Evolutionary conservation across 768 basidiomycete genomes (phyloP), one percentile per base, ranked within the genome.

Genomic region (Coprinopsis sp.): DNA sequence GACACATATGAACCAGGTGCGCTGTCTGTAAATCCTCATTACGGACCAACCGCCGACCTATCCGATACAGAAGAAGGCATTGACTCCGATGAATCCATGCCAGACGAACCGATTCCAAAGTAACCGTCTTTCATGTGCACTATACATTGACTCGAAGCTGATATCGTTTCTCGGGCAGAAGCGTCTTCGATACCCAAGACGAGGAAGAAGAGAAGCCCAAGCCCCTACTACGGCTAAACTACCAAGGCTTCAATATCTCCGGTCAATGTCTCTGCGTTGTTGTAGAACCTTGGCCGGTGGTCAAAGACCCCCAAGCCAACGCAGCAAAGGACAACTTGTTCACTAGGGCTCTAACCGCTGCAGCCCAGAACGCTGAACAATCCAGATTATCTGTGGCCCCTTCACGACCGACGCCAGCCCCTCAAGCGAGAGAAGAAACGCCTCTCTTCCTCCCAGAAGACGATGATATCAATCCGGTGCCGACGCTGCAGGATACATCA

Each of bases 131-230:
- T n/a, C n/a, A n/a, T n/a, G n/a, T n/a, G n/a, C n/a, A n/a, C n/a
- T n/a, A n/a, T n/a, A n/a, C n/a, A n/a, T n/a, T n/a, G n/a, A n/a
- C n/a, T n/a, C n/a, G n/a, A n/a, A n/a, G n/a, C n/a, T n/a, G n/a
- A n/a, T n/a, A n/a, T n/a, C n/a, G n/a, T n/a, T n/a, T n/a, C n/a
- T n/a, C n/a, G n/a, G n/a, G n/a, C 16, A 53, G 44, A 23, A 52
- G 56, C 37, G 50, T 46, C n/a, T 53, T 67, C 14, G 61, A 67
- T 22, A 55, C 76, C 33, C 61, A 77, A 13, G 75, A 76, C 40
- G 78, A 81, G 38, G 82, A 84, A 39, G 82, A 84, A 42, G 83
- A 83, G 54, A 90, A 91, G 55, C 86, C 83, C 11, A 87, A 90
- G 56, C 82, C 85, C 5, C 52, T 74, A 24, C 65, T 90, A 27